Evolutionary conservation across 805 yeast genomes (phyloP).

Genomic region (Wickerhamiella musiphila): DNA sequence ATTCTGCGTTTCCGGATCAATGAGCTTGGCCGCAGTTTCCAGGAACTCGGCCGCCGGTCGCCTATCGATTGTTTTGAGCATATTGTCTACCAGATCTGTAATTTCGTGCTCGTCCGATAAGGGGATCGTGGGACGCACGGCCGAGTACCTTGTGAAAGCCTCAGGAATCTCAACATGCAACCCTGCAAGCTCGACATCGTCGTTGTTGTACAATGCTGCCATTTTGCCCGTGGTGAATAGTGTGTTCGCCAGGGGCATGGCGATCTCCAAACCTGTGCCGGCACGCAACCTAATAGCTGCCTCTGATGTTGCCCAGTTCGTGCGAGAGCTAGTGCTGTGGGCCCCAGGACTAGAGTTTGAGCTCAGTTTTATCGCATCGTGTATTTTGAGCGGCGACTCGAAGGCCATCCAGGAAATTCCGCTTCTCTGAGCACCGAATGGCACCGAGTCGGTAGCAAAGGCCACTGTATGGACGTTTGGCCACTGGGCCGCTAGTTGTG

Average conservation of each 20-base stretch:
- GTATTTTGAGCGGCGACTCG: conserved; percentile 9
- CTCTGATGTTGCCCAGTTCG: conserved; percentile 9
- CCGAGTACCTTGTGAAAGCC: neutral
- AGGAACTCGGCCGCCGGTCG: conserved; percentile 40
- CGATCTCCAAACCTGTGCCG: conserved; percentile 8
- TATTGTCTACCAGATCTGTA: conserved; percentile 37
- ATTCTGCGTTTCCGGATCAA: conserved; percentile 6
- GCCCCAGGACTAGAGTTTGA: conserved; percentile 1
- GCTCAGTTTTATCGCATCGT: conserved; percentile 9
- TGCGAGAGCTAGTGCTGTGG: conserved; percentile 1
- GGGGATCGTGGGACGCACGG: conserved; percentile 9
- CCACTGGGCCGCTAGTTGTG: conserved; percentile 6
- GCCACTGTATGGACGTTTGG: conserved; percentile 16
- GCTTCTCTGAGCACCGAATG: conserved; percentile 19
- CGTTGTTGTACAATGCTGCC: conserved; percentile 9
- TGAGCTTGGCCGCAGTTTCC: conserved; percentile 21
- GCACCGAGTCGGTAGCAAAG: conserved; percentile 19
- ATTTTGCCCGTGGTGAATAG: conserved; percentile 17
- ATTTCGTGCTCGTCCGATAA: conserved; percentile 22
- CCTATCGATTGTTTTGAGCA: conserved; percentile 38
- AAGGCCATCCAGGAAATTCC: conserved; percentile 17
- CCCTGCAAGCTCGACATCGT: conserved; percentile 5
- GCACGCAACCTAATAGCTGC: conserved; percentile 10
- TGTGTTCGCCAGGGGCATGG: conserved; percentile 21
- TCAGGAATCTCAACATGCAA: conserved; percentile 10